Evolutionary conservation across 2,329 filamentous ascomycete species (phyloP).

Genomic region (Colletotrichum sp.): DNA sequence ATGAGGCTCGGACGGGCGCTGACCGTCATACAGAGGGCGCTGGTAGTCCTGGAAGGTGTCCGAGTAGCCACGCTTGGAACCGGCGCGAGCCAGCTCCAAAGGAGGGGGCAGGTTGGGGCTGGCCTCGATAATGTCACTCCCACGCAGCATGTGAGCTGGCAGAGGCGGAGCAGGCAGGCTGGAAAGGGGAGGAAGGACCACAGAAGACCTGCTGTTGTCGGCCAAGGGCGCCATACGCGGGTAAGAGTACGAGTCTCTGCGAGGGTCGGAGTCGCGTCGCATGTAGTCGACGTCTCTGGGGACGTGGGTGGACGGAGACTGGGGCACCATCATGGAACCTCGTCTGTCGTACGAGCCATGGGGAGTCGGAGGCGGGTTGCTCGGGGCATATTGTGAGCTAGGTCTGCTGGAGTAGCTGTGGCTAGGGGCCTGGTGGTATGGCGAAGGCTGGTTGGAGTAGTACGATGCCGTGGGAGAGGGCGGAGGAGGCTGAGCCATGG

Average conservation of each 20-base stretch:
- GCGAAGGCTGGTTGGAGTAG: constrained; percentile 40
- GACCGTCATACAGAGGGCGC: constrained; percentile 39
- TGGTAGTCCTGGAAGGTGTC: constrained; percentile 21
- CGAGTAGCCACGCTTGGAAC: constrained; percentile 19
- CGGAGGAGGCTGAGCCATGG: constrained; percentile 33
- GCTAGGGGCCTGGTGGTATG: constrained; percentile 47
- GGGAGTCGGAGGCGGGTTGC: constrained; percentile 31
- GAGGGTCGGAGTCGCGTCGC: constrained; percentile 19
- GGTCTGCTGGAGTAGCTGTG: constrained; percentile 33
- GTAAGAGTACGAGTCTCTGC: constrained; percentile 26
- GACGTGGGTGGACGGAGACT: constrained; percentile 37
- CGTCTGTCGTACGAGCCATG: constrained; percentile 43
- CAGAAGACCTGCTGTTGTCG: neutral
- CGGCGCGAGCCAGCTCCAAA: constrained; percentile 1
- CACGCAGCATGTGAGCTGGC: neutral
- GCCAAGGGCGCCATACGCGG: constrained; percentile 34
- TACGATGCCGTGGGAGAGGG: constrained; percentile 37
- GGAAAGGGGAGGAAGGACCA: neutral
- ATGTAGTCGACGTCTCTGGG: neutral
- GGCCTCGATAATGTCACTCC: constrained; percentile 13
- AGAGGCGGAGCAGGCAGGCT: neutral
- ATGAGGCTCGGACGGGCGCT: constrained; percentile 40
- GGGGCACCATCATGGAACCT: constrained; percentile 37
- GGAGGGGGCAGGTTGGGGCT: neutral
- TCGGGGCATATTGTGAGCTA: constrained; percentile 33